phyloP scores from a whole-genome alignment of 768 basidiomycete species.

The Agrocybe pediades region DNA sequence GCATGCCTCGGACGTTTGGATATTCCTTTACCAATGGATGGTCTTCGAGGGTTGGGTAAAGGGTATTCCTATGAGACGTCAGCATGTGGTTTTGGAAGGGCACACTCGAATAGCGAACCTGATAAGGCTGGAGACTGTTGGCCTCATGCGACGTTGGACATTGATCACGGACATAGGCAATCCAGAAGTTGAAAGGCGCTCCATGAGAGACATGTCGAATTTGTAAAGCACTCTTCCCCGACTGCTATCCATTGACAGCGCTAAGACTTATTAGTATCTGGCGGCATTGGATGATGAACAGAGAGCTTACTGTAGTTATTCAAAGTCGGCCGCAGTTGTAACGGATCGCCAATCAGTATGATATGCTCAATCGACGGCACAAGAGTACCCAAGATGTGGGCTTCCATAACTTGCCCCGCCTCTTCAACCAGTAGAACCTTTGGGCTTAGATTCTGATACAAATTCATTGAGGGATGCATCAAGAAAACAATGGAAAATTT shows the following conservation, averaged over 20 bases:
- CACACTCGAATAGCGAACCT: conserved; percentile 33
- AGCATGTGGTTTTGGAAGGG: conserved; percentile 1
- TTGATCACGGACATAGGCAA: conserved; percentile 70
- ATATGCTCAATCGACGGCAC: conserved; percentile 71
- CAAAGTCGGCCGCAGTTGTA: conserved; percentile 70
- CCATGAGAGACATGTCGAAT: conserved; percentile 79
- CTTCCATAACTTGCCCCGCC: conserved; percentile 81
- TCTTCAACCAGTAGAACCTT: conserved; percentile 75
- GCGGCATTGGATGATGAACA: not conserved
- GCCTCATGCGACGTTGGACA: conserved; percentile 78
- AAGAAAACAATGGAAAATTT: not conserved
- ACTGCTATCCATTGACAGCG: conserved; percentile 68
- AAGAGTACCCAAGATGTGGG: conserved; percentile 67
- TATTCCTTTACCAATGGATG: conserved; percentile 52
- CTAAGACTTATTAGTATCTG: conserved; percentile 32
- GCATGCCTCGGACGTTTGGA: conserved; percentile 61
- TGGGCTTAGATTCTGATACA: conserved; percentile 54
- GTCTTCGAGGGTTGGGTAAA: conserved; percentile 65
- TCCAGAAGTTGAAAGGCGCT: conserved; percentile 59
- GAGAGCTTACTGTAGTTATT: conserved; percentile 56
- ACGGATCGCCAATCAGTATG: conserved; percentile 80
- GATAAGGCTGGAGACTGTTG: conserved; percentile 62
- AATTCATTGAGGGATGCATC: not conserved
- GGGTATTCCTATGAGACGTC: conserved; percentile 42
- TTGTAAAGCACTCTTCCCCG: conserved; percentile 53